Evolutionary conservation across 2,329 filamentous ascomycete species (phyloP).

Genomic region (Grosmannia huntii): DNA sequence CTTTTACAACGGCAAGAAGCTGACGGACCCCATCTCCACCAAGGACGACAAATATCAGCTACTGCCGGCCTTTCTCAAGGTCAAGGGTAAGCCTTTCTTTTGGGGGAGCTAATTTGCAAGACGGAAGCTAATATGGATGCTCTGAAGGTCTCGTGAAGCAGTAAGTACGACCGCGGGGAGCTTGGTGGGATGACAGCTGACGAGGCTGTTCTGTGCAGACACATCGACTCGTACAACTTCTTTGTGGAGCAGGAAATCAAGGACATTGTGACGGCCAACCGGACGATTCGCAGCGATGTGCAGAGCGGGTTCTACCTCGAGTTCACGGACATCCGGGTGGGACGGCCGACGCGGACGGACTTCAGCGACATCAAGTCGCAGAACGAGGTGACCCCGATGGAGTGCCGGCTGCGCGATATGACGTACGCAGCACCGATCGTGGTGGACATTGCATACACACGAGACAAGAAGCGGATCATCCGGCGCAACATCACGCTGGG

Average conservation of each 20-base stretch:
- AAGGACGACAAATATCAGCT: constrained; percentile 91
- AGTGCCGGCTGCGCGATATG: constrained; percentile 91
- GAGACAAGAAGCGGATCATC: constrained; percentile 64
- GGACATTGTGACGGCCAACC: constrained; percentile 88
- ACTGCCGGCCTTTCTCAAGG: constrained; percentile 91
- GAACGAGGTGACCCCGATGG: constrained; percentile 78
- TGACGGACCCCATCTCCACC: constrained; percentile 51
- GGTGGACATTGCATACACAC: constrained; percentile 82
- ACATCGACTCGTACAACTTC: constrained; percentile 98
- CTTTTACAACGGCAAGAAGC: constrained; percentile 55
- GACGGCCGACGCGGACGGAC: constrained; percentile 66
- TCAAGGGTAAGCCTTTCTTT: constrained; percentile 51
- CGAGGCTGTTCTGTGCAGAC: constrained; percentile 26
- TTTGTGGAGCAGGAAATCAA: constrained; percentile 95
- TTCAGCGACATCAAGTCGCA: constrained; percentile 57
- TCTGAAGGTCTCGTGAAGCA: constrained; percentile 71
- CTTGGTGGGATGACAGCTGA: background rate
- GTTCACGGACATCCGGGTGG: constrained; percentile 83
- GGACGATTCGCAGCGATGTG: constrained; percentile 78
- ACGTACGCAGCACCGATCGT: constrained; percentile 95
- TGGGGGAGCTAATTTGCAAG: background rate
- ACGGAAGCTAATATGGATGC: background rate
- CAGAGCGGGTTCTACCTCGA: constrained; percentile 89
- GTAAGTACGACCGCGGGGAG: constrained; percentile 25
- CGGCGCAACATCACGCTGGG: constrained; percentile 71